These are phyloP conservation scores for Suillus subalutaceus DNA, from an alignment of 768 basidiomycete genomes.

Conservation along the genomic window DNA sequence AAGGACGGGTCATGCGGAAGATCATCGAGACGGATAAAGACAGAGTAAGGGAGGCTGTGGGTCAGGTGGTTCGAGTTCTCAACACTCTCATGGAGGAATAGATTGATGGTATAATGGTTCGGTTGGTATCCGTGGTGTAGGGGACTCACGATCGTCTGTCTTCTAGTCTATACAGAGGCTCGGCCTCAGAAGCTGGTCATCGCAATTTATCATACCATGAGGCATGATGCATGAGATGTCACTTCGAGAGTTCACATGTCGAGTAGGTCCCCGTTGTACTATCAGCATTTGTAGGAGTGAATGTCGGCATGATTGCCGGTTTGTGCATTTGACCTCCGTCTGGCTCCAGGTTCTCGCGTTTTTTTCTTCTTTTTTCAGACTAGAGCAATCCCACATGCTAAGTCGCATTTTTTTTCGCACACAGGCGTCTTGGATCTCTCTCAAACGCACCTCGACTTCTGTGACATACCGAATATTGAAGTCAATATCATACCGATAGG, in stretches of 20 bases:
- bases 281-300: not conserved
- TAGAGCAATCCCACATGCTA: not conserved
- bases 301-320: not conserved
- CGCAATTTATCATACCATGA: not conserved
- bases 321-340: not conserved
- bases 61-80: conserved; percentile 62
- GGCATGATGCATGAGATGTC: not conserved
- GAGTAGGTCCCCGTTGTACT: not conserved
- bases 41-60: conserved; percentile 60
- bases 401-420: not conserved
- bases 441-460: not conserved
- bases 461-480: not conserved
- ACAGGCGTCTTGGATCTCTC: not conserved
- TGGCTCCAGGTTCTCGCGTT: not conserved
- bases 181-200: not conserved
- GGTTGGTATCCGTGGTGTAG: not conserved
- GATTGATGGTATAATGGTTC: not conserved
- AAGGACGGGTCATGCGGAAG: conserved; percentile 65
- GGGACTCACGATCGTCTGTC: not conserved
- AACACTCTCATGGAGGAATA: conserved; percentile 52
- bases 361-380: not conserved
- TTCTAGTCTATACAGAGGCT: not conserved
- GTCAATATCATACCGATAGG: not conserved
- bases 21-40: conserved; percentile 50
- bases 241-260: not conserved